Percentiles rank a stretch among this genome's conserved stretches.
These are phyloP conservation scores for Skeletonema potamos DNA, from an alignment of 108 stramenopile species.

Conservation along the genomic window DNA sequence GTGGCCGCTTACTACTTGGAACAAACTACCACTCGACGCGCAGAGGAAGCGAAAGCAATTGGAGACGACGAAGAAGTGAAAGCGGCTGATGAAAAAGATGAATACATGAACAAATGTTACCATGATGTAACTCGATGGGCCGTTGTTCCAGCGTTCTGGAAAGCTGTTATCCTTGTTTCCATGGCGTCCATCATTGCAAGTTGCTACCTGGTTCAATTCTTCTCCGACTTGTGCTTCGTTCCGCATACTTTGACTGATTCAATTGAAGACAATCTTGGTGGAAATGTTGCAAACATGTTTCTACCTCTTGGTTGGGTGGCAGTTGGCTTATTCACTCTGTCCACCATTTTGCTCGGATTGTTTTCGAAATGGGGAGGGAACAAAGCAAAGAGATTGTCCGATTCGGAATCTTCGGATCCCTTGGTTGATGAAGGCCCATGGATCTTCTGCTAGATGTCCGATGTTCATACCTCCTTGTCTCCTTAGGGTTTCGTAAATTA, in stretches of 20 bases:
- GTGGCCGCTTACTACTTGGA: conserved; percentile 51
- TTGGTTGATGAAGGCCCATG: neutral
- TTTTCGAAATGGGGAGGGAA: conserved; percentile 48
- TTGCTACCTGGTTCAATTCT: conserved; percentile 62
- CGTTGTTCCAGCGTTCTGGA: conserved; percentile 26
- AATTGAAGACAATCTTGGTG: conserved; percentile 45
- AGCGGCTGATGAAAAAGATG: conserved; percentile 49
- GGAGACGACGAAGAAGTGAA: conserved; percentile 54
- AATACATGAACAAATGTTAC: conserved; percentile 46
- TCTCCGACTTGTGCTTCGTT: conserved; percentile 42
- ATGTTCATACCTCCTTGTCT: neutral
- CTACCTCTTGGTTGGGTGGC: conserved; percentile 47
- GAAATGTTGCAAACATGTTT: conserved; percentile 47
- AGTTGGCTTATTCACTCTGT: conserved; percentile 33
- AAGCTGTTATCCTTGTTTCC: conserved; percentile 20
- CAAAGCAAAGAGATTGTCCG: conserved; percentile 6
- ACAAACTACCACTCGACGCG: conserved; percentile 4
- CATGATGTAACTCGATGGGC: conserved; percentile 44
- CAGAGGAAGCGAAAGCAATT: conserved; percentile 47
- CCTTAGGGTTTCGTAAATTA: neutral
- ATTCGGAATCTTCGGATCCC: neutral
- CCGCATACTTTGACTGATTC: conserved; percentile 53
- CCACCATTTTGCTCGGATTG: conserved; percentile 27
- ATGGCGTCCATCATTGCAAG: conserved; percentile 39
- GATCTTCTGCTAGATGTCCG: neutral